A percentile compares a stretch with the other conserved stretches of the same genome.
Evolutionary conservation across 306 rosid genomes (phyloP).

Genomic region (Lupinus albus): DNA sequence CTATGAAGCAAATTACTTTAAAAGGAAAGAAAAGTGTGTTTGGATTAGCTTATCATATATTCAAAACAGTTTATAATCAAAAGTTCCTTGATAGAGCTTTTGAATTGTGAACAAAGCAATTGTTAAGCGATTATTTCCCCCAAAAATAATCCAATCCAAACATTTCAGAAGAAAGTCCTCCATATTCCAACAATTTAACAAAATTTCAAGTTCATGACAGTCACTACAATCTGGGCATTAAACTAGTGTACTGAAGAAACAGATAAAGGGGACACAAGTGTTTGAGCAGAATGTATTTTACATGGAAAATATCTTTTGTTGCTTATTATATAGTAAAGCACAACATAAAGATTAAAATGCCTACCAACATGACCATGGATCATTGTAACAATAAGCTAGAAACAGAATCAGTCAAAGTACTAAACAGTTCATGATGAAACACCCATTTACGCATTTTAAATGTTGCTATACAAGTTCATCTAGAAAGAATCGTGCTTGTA

Average conservation of each 20-base stretch:
- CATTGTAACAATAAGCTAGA: slow-evolving; percentile 3
- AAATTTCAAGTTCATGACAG: slow-evolving; percentile 5
- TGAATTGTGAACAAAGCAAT: too few species aligned
- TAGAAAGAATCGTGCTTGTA: slow-evolving; percentile 6
- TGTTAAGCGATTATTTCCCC: too few species aligned
- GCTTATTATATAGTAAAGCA: not conserved
- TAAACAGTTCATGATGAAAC: slow-evolving; percentile 8
- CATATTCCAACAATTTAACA: slow-evolving; percentile 16
- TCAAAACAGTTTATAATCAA: not conserved
- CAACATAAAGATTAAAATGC: not conserved
- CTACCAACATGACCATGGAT: slow-evolving; percentile 1
- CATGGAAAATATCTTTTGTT: not conserved
- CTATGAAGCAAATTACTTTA: slow-evolving; percentile 32
- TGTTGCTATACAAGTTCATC: slow-evolving; percentile 8
- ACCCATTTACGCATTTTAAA: slow-evolving; percentile 17
- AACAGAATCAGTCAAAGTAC: slow-evolving; percentile 24
- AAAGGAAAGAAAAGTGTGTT: not conserved
- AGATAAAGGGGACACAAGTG: not conserved
- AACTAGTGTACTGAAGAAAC: not conserved
- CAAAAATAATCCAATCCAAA: not conserved
- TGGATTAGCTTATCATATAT: not conserved
- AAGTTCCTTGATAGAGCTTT: not conserved
- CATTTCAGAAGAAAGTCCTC: not conserved
- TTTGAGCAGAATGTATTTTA: not conserved
- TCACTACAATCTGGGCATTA: slow-evolving; percentile 23